Conservation (phyloP, 306 rosid genomes). For the Glycyrrhiza uralensis region DNA sequence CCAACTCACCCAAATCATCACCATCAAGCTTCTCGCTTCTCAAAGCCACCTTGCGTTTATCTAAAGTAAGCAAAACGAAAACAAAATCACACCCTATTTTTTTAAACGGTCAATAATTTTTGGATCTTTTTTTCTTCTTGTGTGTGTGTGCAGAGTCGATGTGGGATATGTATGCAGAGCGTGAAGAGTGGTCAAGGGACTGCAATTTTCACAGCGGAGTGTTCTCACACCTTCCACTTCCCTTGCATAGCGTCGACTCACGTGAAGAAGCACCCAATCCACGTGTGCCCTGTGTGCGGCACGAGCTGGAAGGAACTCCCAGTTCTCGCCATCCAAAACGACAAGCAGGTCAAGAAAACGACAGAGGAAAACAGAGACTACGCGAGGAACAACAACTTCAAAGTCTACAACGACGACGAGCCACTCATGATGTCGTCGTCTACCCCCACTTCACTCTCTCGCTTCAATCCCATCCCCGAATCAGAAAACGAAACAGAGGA, state of each 20-base stretch:
- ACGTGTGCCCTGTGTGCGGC: conserved; percentile 76
- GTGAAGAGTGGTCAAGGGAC: conserved; percentile 90
- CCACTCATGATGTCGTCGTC: conserved; percentile 77
- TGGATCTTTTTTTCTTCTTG: neutral
- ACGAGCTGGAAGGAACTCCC: conserved; percentile 81
- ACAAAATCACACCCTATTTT: neutral
- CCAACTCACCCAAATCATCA: conserved; percentile 79
- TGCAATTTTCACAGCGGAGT: conserved; percentile 94
- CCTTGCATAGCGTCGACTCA: conserved; percentile 76
- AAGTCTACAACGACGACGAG: conserved; percentile 87
- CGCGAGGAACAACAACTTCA: conserved; percentile 39
- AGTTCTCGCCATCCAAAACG: conserved; percentile 41
- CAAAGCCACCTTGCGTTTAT: conserved; percentile 59
- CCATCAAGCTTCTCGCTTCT: conserved; percentile 84
- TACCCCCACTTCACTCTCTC: conserved; percentile 54
- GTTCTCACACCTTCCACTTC: conserved; percentile 89
- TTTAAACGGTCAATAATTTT: neutral
- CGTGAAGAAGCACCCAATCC: conserved; percentile 52
- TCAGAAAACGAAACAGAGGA: conserved; percentile 69
- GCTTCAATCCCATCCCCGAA: conserved; percentile 90
- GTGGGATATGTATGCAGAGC: conserved; percentile 80
- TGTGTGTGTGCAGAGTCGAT: conserved; percentile 59
- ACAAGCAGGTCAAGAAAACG: conserved; percentile 7
- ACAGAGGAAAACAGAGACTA: conserved; percentile 28
- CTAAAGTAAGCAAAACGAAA: conserved; percentile 46